Evolutionary conservation across 1,284 basidiomycete genomes (phyloP), one percentile per base, ranked within the genome.

Genomic region (Phellopilus nigrolimitatus): DNA sequence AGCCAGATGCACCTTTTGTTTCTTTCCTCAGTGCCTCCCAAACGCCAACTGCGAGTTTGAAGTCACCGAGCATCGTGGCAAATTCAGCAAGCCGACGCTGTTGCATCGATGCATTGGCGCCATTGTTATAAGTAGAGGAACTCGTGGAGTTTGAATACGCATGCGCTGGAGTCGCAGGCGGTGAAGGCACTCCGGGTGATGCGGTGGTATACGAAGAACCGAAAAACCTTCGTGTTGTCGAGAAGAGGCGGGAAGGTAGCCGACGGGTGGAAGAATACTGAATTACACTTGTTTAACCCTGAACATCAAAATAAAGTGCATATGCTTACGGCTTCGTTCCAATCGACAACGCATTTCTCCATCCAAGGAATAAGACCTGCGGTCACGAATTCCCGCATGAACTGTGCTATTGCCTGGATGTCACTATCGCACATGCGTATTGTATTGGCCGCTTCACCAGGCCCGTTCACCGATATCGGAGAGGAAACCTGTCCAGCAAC

Each of bases 361-460:
- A 99, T 94, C 86, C 90, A 97, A 0, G 95, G 95, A 3, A 98
- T 70, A 30, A 99, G 71, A 60, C 88, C 94, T 80, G 93, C 92
- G 3, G 88, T 84, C 1, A 93, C 79, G 59, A 98, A 87, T 65
- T 98, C 95, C 39, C 95, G 80, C 4, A 93, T 79, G 59, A 98
- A 93, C 38, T 82, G 79, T 0, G 84, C 84, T 21, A 90, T 80
- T 54, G 84, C 79, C 54, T 88, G 80, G 8, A 94, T 88, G 66
- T 98, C 95, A 41, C 76, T 75, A 53, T 90, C 82, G 5, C 75
- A 75, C 64, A 97, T 69, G 33, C 71, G 72, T 33, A 86, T 61
- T 2, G 73, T 73, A 57, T 76, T 75, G n/a, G 30, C 31, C 41
- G 39, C 48, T 19, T 53, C 61, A 19, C 51, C 56, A 27, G 56